Conservation (phyloP, 257 asterid genomes). For the Ajuga chamaepitys region DNA sequence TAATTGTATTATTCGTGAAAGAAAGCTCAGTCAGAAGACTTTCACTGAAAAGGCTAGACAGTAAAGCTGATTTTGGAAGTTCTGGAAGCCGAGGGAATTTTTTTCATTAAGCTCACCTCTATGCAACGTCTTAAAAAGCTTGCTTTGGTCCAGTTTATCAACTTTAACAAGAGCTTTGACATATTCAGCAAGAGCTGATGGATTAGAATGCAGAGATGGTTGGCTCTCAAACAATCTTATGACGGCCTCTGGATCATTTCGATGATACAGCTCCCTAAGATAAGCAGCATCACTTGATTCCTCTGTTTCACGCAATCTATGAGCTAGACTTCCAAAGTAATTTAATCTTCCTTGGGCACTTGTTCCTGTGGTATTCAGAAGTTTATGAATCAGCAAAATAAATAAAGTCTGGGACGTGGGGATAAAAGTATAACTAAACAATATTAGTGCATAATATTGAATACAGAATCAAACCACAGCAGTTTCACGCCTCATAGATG, state of each 20-base stretch:
- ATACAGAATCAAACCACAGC: neutral
- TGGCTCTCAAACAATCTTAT: conserved; percentile 76
- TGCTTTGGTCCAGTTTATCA: conserved; percentile 78
- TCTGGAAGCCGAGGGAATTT: neutral
- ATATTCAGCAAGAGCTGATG: conserved; percentile 78
- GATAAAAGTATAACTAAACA: neutral
- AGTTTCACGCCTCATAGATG: neutral
- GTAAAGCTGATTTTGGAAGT: neutral
- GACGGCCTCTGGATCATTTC: conserved; percentile 75
- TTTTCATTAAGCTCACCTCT: conserved; percentile 43
- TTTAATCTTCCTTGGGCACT: conserved; percentile 39
- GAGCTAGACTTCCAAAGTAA: conserved; percentile 68
- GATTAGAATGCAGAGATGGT: conserved; percentile 68
- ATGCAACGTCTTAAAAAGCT: conserved; percentile 67
- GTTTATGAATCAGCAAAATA: conserved; percentile 33
- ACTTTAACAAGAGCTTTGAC: conserved; percentile 83
- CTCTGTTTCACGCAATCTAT: conserved; percentile 55
- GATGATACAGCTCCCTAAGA: conserved; percentile 61
- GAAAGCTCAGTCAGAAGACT: neutral
- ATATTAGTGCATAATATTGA: neutral
- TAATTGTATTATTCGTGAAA: neutral
- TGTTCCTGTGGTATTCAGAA: conserved; percentile 26
- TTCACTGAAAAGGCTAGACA: neutral
- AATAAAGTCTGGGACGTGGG: conserved; percentile 9
- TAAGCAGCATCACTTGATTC: conserved; percentile 64